A percentile compares a stretch with the other conserved stretches of the same genome.
Conservation (phyloP, 352 stramenopile genomes). For the Achlya hypogyna region DNA sequence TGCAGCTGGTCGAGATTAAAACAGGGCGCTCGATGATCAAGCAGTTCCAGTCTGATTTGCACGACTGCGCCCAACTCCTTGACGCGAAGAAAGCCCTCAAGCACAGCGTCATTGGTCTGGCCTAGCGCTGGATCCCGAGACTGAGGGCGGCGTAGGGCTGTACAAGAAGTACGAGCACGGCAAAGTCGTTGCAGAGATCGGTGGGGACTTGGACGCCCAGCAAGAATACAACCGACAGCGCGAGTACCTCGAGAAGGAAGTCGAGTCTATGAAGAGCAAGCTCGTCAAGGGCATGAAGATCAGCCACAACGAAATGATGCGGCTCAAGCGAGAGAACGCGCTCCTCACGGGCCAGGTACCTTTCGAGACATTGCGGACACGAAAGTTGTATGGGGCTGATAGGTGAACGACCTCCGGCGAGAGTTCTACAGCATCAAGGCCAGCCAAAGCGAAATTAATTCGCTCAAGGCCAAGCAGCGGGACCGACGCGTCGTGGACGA, state of each 20-base stretch:
- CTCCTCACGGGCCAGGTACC: constrained; percentile 45
- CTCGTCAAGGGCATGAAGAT: constrained; percentile 83
- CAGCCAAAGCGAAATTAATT: constrained; percentile 20
- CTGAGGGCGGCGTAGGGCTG: constrained; percentile 17
- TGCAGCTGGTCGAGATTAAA: constrained; percentile 13
- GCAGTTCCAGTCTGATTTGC: constrained; percentile 69
- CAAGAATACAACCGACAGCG: constrained; percentile 86
- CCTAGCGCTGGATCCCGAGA: neutral
- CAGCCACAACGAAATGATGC: constrained; percentile 70
- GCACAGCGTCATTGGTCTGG: constrained; percentile 45
- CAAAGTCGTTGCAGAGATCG: constrained; percentile 29
- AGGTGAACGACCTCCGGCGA: constrained; percentile 75
- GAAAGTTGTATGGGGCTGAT: neutral
- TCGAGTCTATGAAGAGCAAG: constrained; percentile 83
- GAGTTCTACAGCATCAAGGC: constrained; percentile 36
- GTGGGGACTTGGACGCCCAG: constrained; percentile 63
- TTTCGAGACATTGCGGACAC: neutral
- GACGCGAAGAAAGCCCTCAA: constrained; percentile 77
- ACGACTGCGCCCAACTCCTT: constrained; percentile 58
- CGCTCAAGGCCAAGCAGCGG: constrained; percentile 5
- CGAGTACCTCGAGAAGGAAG: constrained; percentile 88
- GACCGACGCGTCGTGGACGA: constrained; percentile 1
- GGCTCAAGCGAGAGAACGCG: constrained; percentile 73
- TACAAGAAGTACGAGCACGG: constrained; percentile 65
- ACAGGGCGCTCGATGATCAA: constrained; percentile 57